phyloP scores from a whole-genome alignment of 768 basidiomycete species.

The Mycena albidolilacea region DNA sequence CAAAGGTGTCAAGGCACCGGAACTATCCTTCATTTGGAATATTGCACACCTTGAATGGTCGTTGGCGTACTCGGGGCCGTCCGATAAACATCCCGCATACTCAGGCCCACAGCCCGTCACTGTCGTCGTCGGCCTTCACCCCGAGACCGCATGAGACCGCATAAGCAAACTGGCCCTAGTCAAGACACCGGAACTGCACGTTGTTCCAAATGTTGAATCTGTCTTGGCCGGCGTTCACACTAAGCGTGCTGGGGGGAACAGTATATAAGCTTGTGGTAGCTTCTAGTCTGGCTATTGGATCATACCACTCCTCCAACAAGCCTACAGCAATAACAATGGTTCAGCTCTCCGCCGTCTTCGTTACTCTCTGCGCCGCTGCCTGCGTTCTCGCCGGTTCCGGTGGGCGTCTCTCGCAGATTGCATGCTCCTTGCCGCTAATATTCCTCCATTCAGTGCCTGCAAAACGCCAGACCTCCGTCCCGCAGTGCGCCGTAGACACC shows the following conservation, averaged over 20 bases:
- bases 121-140: too few relatives aligned
- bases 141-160: too few relatives aligned
- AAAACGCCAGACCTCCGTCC: constrained; percentile 17
- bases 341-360: constrained; percentile 16
- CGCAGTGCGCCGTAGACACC: constrained; percentile 19
- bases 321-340: constrained; percentile 24
- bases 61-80: too few relatives aligned
- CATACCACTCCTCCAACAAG: constrained; percentile 19
- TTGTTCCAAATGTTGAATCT: not conserved
- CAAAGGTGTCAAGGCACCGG: too few relatives aligned
- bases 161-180: not conserved
- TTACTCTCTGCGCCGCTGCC: constrained; percentile 23
- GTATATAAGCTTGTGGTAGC: constrained; percentile 16
- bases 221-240: not conserved
- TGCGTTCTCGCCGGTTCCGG: constrained; percentile 21
- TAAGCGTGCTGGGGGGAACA: not conserved
- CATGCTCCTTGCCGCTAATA: constrained; percentile 18
- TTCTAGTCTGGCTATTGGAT: constrained; percentile 20
- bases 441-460: constrained; percentile 20
- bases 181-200: constrained; percentile 20
- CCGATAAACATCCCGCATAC: too few relatives aligned
- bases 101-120: too few relatives aligned
- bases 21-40: too few relatives aligned
- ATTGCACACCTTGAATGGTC: too few relatives aligned
- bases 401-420: constrained; percentile 16